Evolutionary conservation across 352 stramenopile genomes (phyloP), one percentile per base, ranked within the genome.

Genomic region (Globisporangium cederbergense): DNA sequence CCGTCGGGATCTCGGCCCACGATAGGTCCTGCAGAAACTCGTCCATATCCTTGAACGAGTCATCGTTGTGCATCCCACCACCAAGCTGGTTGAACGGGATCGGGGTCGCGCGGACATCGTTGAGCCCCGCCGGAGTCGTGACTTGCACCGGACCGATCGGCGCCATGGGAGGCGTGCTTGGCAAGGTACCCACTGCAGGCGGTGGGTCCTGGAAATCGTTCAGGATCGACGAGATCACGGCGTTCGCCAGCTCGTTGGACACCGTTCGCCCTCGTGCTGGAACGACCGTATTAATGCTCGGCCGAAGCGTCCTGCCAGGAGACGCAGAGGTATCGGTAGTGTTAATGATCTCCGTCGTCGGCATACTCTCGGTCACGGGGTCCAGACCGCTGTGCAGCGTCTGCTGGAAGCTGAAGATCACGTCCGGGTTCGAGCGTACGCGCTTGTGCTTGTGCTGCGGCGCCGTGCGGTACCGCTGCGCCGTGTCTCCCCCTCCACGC

Each of bases 391-490:
- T 46, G 30, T 61, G 50, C n/a, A 34, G 43, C 52, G 53, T 40
- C 52, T 45, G 22, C 40, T 65, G 59, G 32, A 87, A 75, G 34
- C 65, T 71, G 45, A 79, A 72, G 30, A 85, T 57, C 60, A 85
- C 73, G 69, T 87, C 78, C 28, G 78, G 77, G 40, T 85, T 87
- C 18, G 78, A 87, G n/a, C 73, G 67, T 32, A 85, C 76, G 28
- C 78, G 78, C 71, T 87, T 87, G 73, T 87, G 78, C 56, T 78
- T 79, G 64, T 87, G 76, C 62, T 85, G 76, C 25, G 78, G 68
- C 10, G 78, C 74, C 38, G 75, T 65, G 53, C 68, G 76, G 64
- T 85, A 87, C 46, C 59, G 58, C 47, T 53, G 45, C 49, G 65
- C 42, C 8, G 64, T 11, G 36, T 42, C 36, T 42, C 36, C n/a